A percentile compares a stretch with the other conserved stretches of the same genome.
phyloP scores from a whole-genome alignment of 371 early-diverging fungal species.

The Entomophthora muscae region DNA sequence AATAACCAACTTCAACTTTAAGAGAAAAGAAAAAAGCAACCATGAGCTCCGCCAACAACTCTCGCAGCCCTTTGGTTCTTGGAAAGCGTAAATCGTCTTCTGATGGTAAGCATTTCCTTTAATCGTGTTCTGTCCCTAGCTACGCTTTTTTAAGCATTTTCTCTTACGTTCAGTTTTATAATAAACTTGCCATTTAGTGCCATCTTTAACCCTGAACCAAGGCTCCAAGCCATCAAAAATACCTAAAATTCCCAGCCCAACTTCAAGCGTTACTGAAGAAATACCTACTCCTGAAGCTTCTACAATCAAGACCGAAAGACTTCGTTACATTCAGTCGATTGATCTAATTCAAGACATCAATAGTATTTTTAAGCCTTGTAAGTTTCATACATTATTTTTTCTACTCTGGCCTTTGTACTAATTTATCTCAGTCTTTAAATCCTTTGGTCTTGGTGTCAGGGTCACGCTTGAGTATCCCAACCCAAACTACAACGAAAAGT shows the following conservation, averaged over 20 bases:
- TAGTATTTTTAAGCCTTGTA: slow-evolving; percentile 1
- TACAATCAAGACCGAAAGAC: not conserved
- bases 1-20: no score
- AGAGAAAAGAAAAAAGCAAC: no score
- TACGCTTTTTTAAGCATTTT: not conserved
- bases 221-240: not conserved
- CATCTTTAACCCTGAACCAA: not conserved
- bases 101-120: not conserved
- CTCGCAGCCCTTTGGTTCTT: not conserved
- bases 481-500: not conserved
- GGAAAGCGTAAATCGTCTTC: not conserved
- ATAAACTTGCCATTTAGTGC: not conserved
- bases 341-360: not conserved
- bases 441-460: not conserved
- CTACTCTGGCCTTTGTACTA: not conserved
- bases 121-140: not conserved
- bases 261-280: not conserved
- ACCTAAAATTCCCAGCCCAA: not conserved
- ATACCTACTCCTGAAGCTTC: not conserved
- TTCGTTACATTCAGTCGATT: not conserved
- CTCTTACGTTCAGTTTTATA: not conserved
- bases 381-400: not conserved
- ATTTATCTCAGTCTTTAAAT: not conserved
- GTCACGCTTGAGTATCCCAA: slow-evolving; percentile 1
- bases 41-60: not conserved